A percentile compares a stretch with the other conserved stretches of the same genome.
These are phyloP conservation scores for Stylonectria norvegica DNA, from an alignment of 2,329 filamentous ascomycete genomes.

Conservation along the genomic window DNA sequence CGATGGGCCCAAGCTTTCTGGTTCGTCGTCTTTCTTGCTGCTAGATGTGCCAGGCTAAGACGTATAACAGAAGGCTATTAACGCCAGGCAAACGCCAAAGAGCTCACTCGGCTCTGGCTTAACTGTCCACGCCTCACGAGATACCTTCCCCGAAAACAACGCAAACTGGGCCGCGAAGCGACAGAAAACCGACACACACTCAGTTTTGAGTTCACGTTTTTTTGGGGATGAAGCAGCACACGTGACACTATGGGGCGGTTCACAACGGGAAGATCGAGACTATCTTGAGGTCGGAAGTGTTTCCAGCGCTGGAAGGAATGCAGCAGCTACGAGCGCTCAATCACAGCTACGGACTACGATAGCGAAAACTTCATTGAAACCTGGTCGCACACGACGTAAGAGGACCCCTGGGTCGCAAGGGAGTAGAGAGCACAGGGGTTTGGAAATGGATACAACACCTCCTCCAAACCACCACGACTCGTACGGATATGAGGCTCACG, in stretches of 20 bases:
- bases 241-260: too few relatives aligned
- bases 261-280: constrained; percentile 14
- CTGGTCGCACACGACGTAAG: constrained; percentile 8
- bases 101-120: constrained; percentile 18
- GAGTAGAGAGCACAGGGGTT: too few relatives aligned
- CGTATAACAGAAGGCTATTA: constrained; percentile 21
- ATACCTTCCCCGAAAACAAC: constrained; percentile 1
- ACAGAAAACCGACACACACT: constrained; percentile 10
- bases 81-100: constrained; percentile 16
- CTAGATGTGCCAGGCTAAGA: constrained; percentile 8
- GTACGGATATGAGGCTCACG: too few relatives aligned
- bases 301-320: constrained; percentile 11
- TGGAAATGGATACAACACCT: too few relatives aligned
- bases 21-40: constrained; percentile 15
- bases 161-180: constrained; percentile 22
- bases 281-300: constrained; percentile 10
- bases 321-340: constrained; percentile 8
- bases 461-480: too few relatives aligned
- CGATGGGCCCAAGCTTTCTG: constrained; percentile 18
- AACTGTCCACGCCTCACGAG: background rate
- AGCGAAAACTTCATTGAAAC: constrained; percentile 2
- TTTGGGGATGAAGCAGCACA: too few relatives aligned
- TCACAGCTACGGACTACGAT: constrained; percentile 22
- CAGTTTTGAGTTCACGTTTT: too few relatives aligned
- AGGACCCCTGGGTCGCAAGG: background rate